phyloP scores from a whole-genome alignment of 129 eudicot species.

The Lactuca sativa region DNA sequence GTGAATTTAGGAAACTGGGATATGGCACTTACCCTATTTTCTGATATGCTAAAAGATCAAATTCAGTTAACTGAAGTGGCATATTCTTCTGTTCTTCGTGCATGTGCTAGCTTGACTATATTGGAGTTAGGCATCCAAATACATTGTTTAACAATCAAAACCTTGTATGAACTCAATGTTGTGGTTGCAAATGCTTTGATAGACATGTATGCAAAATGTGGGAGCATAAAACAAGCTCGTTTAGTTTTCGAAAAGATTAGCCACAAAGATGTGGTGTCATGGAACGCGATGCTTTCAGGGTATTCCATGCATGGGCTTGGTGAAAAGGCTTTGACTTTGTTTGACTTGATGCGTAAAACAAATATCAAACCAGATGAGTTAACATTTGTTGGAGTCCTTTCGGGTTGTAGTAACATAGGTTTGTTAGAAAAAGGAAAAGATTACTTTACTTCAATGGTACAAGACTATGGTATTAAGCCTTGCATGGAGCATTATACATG shows the following conservation, averaged over 20 bases:
- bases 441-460: slow-evolving; percentile 53
- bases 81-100: slow-evolving; percentile 63
- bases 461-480: slow-evolving; percentile 52
- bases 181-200: slow-evolving; percentile 61
- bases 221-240: slow-evolving; percentile 61
- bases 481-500: slow-evolving; percentile 84
- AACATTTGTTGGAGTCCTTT: slow-evolving; percentile 75
- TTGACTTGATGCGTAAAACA: slow-evolving; percentile 48
- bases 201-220: slow-evolving; percentile 82
- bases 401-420: slow-evolving; percentile 79
- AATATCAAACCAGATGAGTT: slow-evolving; percentile 50
- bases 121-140: slow-evolving; percentile 60
- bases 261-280: slow-evolving; percentile 59
- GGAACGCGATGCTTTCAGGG: slow-evolving; percentile 73
- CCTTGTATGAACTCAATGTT: slow-evolving; percentile 36
- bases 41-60: slow-evolving; percentile 50
- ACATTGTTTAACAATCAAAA: slow-evolving; percentile 56
- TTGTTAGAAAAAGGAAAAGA: slow-evolving; percentile 54
- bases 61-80: slow-evolving; percentile 61
- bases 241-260: slow-evolving; percentile 44
- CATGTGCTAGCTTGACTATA: slow-evolving; percentile 63
- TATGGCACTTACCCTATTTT: slow-evolving; percentile 50
- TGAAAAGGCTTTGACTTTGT: slow-evolving; percentile 52
- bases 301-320: slow-evolving; percentile 89
- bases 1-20: slow-evolving; percentile 57